Conservation (phyloP, 1,284 basidiomycete genomes). For the Tetrapyrgos nigripes region DNA sequence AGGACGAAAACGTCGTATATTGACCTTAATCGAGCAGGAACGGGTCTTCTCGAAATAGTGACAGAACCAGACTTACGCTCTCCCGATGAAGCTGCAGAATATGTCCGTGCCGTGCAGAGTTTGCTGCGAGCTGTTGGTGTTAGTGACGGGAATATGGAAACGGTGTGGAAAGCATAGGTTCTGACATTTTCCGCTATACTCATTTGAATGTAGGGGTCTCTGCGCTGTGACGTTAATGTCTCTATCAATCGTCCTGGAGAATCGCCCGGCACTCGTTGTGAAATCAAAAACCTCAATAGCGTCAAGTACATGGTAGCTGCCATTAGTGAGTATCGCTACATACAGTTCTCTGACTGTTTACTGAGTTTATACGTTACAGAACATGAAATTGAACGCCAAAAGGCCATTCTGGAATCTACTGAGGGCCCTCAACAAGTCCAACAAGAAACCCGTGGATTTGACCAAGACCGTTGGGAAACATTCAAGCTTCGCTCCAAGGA, state of each 20-base stretch:
- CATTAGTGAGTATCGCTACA: slow-evolving; percentile 65
- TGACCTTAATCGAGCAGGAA: slow-evolving; percentile 92
- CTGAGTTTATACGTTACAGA: slow-evolving; percentile 43
- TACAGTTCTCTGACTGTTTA: slow-evolving; percentile 6
- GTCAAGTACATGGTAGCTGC: slow-evolving; percentile 88
- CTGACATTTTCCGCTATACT: neutral
- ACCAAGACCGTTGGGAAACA: slow-evolving; percentile 85
- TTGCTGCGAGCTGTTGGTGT: slow-evolving; percentile 85
- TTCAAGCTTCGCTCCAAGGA: slow-evolving; percentile 90
- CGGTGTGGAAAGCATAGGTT: slow-evolving; percentile 53
- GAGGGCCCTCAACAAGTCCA: slow-evolving; percentile 43
- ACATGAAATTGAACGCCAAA: slow-evolving; percentile 79
- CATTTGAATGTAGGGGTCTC: slow-evolving; percentile 70
- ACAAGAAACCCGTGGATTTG: slow-evolving; percentile 93
- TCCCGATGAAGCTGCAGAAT: slow-evolving; percentile 91
- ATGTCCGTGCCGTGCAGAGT: slow-evolving; percentile 86
- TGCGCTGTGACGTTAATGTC: slow-evolving; percentile 96
- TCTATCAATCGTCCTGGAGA: slow-evolving; percentile 78
- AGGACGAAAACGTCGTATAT: slow-evolving; percentile 67
- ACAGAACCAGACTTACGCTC: slow-evolving; percentile 92
- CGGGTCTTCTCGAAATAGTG: slow-evolving; percentile 95
- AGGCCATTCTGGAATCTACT: slow-evolving; percentile 55
- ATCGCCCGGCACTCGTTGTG: slow-evolving; percentile 86
- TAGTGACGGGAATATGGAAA: slow-evolving; percentile 98
- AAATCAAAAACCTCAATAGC: slow-evolving; percentile 98